A percentile compares a stretch with the other conserved stretches of the same genome.
phyloP scores from a whole-genome alignment of 2,329 filamentous ascomycete genomes.

The Talaromyces verruculosus region DNA sequence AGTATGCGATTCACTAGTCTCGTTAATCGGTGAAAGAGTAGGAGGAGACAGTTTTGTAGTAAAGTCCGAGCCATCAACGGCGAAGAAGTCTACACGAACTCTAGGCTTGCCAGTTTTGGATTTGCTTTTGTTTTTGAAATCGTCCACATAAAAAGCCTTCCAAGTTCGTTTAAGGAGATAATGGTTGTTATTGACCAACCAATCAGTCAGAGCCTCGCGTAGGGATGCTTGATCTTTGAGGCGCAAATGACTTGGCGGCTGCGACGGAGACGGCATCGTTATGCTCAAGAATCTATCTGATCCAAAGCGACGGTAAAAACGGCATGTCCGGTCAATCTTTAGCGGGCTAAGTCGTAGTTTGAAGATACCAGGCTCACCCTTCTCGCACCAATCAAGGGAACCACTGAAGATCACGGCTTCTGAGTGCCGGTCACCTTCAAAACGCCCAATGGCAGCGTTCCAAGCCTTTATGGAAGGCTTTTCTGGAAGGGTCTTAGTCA shows the following conservation, averaged over 20 bases:
- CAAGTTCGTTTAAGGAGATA: slow-evolving; percentile 45
- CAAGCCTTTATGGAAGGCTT: slow-evolving; percentile 34
- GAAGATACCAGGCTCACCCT: slow-evolving; percentile 36
- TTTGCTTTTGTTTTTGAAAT: slow-evolving; percentile 32
- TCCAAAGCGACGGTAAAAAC: slow-evolving; percentile 49
- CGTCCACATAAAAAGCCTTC: slow-evolving; percentile 47
- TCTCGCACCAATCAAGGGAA: slow-evolving; percentile 40
- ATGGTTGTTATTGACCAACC: slow-evolving; percentile 43
- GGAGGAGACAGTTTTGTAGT: slow-evolving; percentile 20
- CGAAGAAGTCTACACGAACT: slow-evolving; percentile 45
- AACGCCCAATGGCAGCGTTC: slow-evolving; percentile 36
- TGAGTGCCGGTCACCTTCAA: slow-evolving; percentile 35
- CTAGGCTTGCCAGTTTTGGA: slow-evolving; percentile 26
- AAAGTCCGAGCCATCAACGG: slow-evolving; percentile 46
- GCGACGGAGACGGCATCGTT: slow-evolving; percentile 35
- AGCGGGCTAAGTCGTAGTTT: slow-evolving; percentile 44
- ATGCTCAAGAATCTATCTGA: slow-evolving; percentile 49
- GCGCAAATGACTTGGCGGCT: slow-evolving; percentile 31
- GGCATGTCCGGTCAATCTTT: slow-evolving; percentile 44
- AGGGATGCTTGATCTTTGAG: slow-evolving; percentile 29
- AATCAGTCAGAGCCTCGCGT: slow-evolving; percentile 38
- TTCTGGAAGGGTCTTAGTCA: slow-evolving; percentile 32
- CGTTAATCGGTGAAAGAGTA: slow-evolving; percentile 26
- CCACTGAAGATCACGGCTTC: slow-evolving; percentile 44
- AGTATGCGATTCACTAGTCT: slow-evolving; percentile 34